Evolutionary conservation across 345 rosid genomes (phyloP), one percentile per base, ranked within the genome.

Genomic region (Dipteronia dyeriana): DNA sequence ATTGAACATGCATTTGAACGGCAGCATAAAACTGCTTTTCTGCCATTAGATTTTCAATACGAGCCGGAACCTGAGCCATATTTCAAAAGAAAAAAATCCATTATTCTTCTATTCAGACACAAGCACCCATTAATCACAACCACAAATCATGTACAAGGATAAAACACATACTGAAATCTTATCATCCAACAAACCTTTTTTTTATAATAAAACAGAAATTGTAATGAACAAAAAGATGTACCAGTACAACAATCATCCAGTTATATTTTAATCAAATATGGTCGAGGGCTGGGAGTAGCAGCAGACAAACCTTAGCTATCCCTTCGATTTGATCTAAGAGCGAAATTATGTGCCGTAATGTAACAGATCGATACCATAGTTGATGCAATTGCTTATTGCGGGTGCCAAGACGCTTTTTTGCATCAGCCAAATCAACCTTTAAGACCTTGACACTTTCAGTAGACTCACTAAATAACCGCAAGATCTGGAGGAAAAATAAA

Each of bases 351-450:
- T 94, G 99, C 63, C 99, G 91, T 82, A 97, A 82, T 10, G 99
- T 97, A 79, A 94, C 99, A 79, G 99, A 97, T 57, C 99, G 97
- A 85, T 91, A 97, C 99, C 98, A 97, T 76, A 97, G 75, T 83
- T 97, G 99, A 85, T 97, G 98, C 87, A 97, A 87, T 68, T 97
- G 99, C 84, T 94, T 97, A 85, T 87, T 97, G 80, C 97, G 90
- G 56, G 90, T 78, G 79, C 97, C 97, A 86, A 97, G 94, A 70
- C 84, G 79, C 87, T 74, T 84, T 89, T 94, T 94, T 66, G 98
- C 92, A 43, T 97, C 99, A 64, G 92, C 89, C 89, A 97, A 92
- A 89, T 94, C 94, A 71, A 87, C 84, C 90, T 92, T 97, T 76
- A 97, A 76, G 31, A 81, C 88, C 38, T 82, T 79, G 57, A 94